Evolutionary conservation across 176 grass and related monocot species (phyloP), one percentile per base, ranked within the genome.

Genomic region (Avena insularis): DNA sequence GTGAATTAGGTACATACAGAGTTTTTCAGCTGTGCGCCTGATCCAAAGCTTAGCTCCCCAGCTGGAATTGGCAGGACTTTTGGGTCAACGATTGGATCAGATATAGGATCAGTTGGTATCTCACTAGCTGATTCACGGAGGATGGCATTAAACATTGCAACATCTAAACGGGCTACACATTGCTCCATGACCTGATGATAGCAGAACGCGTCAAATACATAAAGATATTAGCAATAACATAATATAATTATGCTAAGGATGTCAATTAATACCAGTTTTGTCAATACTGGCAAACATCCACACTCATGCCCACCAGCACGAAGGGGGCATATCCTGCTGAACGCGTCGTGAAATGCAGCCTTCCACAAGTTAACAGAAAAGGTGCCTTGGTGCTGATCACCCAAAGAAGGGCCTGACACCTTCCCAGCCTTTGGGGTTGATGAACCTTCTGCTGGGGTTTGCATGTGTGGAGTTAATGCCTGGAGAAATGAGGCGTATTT

Each of bases 101-200:
- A 97, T 62, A 99, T 88, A 76, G 97, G 97, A 89, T 99, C 94
- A 54, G 92, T 99, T 76, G 94, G 97, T 87, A 90, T 86, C 89
- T 99, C 91, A 35, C 27, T 58, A 63, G 87, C 89, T 74, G 94
- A 93, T 91, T 97, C 97, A 65, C 97, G 94, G 77, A 99, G 88
- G 88, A 99, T 99, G 75, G 94, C 94, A 93, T 99, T 99, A 66
- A 99, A 99, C 91, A 97, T 97, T 76, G 92, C 94, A 78, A 99
- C 91, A 90, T 99, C 97, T 78, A 97, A 86, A 77, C 94, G 86
- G 20, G 87, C 84, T 82, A 95, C 87, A 81, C 97, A 99, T 78
- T 99, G 97, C 79, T 95, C 94, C 94, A 95, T 99, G 75, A 99
- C 94, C 97, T 99, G 85, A 90, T 86, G 85, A 86, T 55, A 49